These are phyloP conservation scores for Penicillium sp. DNA, from an alignment of 2,329 filamentous ascomycete genomes.

Conservation along the genomic window DNA sequence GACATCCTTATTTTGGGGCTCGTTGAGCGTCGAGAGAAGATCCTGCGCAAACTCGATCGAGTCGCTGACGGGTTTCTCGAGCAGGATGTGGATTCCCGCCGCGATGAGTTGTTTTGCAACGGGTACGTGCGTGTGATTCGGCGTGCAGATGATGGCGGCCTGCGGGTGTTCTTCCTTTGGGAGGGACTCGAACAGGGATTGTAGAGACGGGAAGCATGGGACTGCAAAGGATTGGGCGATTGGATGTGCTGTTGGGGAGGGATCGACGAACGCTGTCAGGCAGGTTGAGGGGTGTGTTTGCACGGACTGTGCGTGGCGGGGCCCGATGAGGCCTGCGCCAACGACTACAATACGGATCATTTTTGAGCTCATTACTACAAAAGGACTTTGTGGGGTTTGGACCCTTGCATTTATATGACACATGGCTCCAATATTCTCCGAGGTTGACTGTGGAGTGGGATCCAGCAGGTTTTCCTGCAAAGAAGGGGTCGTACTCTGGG, in stretches of 20 bases:
- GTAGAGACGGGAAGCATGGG: conserved; percentile 47
- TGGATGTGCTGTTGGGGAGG: conserved; percentile 42
- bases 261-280: conserved; percentile 55
- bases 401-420: not conserved
- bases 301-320: conserved; percentile 55
- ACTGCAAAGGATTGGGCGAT: conserved; percentile 46
- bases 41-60: conserved; percentile 29
- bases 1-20: conserved; percentile 33
- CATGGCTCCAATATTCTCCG: not conserved
- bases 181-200: conserved; percentile 47
- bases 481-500: not conserved
- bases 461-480: not conserved
- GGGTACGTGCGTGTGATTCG: conserved; percentile 62
- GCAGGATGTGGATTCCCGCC: conserved; percentile 57
- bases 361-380: not conserved
- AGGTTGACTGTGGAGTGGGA: not conserved
- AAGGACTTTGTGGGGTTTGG: not conserved
- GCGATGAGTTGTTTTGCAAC: conserved; percentile 55
- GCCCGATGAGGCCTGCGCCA: conserved; percentile 56
- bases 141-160: conserved; percentile 64
- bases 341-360: conserved; percentile 46
- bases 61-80: conserved; percentile 63
- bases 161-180: conserved; percentile 49
- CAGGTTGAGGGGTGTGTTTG: conserved; percentile 42
- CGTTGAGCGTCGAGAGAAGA: conserved; percentile 28